Evolutionary conservation across 805 yeast genomes (phyloP).

Genomic region (Cyberlindnera veronae): DNA sequence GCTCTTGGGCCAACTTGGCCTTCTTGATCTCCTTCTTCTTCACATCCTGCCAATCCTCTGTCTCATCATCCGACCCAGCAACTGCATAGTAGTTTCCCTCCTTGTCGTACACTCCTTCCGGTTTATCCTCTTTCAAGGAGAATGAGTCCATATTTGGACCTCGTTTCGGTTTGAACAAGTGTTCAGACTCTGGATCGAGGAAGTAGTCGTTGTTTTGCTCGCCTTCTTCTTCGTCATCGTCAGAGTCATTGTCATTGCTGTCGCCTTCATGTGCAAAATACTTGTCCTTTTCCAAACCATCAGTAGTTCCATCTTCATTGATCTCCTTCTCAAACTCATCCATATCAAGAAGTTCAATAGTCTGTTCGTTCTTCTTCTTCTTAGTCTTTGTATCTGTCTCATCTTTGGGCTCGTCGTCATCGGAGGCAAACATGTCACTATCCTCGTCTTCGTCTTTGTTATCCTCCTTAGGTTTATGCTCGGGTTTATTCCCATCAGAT

Average conservation of each 20-base stretch:
- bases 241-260: constrained; percentile 16
- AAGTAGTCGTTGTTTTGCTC: constrained; percentile 19
- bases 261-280: too few relatives aligned
- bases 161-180: constrained; percentile 11
- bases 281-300: constrained; percentile 1
- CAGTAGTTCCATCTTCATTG: constrained; percentile 1
- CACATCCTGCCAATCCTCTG: constrained; percentile 36
- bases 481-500: too few relatives aligned
- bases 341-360: constrained; percentile 19
- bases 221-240: constrained; percentile 21
- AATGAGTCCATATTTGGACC: constrained; percentile 58
- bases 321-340: constrained; percentile 24
- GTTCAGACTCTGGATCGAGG: constrained; percentile 19
- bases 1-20: constrained; percentile 35
- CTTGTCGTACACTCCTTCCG: constrained; percentile 57
- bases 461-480: constrained; percentile 22
- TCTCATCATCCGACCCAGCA: constrained; percentile 30
- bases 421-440: constrained; percentile 22
- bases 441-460: constrained; percentile 28
- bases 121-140: constrained; percentile 51
- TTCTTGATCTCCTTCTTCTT: constrained; percentile 34
- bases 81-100: constrained; percentile 54
- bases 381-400: constrained; percentile 27
- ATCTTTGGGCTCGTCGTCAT: constrained; percentile 25
- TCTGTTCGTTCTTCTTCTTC: constrained; percentile 28